Evolutionary conservation across 2,329 filamentous ascomycete genomes (phyloP).

Genomic region (Cordyceps cateniannulata): DNA sequence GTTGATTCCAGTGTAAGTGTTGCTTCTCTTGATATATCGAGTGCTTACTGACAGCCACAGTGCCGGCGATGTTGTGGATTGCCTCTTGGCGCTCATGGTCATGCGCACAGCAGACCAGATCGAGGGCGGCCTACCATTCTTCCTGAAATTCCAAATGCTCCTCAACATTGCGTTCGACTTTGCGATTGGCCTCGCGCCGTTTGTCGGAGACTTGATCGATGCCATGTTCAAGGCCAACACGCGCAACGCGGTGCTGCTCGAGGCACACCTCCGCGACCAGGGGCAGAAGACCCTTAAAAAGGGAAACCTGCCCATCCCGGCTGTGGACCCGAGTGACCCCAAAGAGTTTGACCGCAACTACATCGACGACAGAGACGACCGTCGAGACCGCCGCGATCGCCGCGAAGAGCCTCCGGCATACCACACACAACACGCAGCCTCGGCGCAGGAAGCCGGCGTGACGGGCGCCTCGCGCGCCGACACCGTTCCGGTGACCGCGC

Average conservation of each 20-base stretch:
- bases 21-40: neutral
- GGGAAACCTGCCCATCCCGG: constrained; percentile 39
- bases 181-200: constrained; percentile 63
- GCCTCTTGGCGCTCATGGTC: constrained; percentile 68
- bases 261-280: constrained; percentile 61
- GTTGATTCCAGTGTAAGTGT: constrained; percentile 68
- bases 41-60: constrained; percentile 33
- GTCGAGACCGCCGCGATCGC: neutral
- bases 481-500: neutral
- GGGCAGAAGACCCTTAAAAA: constrained; percentile 51
- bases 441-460: constrained; percentile 6
- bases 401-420: constrained; percentile 20
- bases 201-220: constrained; percentile 70
- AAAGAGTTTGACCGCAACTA: constrained; percentile 40
- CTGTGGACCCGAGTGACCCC: constrained; percentile 46
- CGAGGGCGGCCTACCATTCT: constrained; percentile 65
- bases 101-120: constrained; percentile 65
- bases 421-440: constrained; percentile 19
- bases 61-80: constrained; percentile 68
- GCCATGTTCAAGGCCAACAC: constrained; percentile 70
- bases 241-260: constrained; percentile 64
- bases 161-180: constrained; percentile 74
- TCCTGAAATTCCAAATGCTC: constrained; percentile 64
- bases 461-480: neutral
- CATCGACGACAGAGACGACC: neutral